These are phyloP conservation scores for Daldinia concentrica DNA, from an alignment of 495 filamentous ascomycete genomes.

Conservation along the genomic window DNA sequence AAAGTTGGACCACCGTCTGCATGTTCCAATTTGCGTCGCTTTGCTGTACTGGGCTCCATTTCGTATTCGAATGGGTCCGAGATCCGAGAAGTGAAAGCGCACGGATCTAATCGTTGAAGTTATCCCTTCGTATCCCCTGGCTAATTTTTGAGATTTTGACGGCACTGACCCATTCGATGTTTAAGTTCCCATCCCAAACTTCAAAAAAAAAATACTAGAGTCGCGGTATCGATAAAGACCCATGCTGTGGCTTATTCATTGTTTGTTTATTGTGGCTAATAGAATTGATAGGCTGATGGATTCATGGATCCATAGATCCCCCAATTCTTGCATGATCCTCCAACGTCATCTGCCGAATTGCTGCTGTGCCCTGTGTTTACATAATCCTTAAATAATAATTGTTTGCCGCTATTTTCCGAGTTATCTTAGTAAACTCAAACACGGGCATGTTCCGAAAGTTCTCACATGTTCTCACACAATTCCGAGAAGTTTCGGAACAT, in stretches of 20 bases:
- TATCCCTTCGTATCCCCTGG: neutral
- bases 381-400: slow-evolving; percentile 9
- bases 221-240: slow-evolving; percentile 33
- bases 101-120: slow-evolving; percentile 12
- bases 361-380: slow-evolving; percentile 7
- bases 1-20: slow-evolving; percentile 40
- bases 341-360: slow-evolving; percentile 20
- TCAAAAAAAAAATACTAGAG: slow-evolving; percentile 31
- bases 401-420: slow-evolving; percentile 28
- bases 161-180: neutral
- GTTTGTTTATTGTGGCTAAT: slow-evolving; percentile 6
- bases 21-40: slow-evolving; percentile 61
- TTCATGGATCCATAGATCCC: neutral
- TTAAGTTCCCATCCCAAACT: slow-evolving; percentile 1
- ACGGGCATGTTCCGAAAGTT: too few relatives aligned
- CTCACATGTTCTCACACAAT: too few relatives aligned
- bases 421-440: too few relatives aligned
- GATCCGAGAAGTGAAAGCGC: neutral
- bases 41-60: slow-evolving; percentile 57
- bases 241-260: slow-evolving; percentile 9
- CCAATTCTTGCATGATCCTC: slow-evolving; percentile 10
- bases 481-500: too few relatives aligned
- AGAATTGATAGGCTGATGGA: neutral
- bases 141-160: slow-evolving; percentile 5
- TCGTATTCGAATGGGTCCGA: slow-evolving; percentile 1